Evolutionary conservation across 345 rosid genomes (phyloP), one percentile per base, ranked within the genome.

Genomic region (Moricandia moricandioides): DNA sequence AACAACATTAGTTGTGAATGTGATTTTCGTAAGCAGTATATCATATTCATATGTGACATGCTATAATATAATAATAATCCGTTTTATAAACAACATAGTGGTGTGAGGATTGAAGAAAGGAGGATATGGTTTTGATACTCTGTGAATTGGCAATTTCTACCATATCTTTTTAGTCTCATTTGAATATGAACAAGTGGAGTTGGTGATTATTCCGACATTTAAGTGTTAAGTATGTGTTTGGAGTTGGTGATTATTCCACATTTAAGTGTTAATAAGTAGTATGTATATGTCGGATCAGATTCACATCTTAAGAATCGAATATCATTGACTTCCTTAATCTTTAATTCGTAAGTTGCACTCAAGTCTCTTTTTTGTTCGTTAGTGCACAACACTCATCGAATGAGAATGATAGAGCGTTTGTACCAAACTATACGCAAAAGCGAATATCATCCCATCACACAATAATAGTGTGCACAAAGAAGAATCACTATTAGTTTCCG

Each of bases 111-210:
- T 83, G 63, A 83, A 74, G 70, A 67, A 83, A 65, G 79, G 71
- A 14, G 89, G 84, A 21, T n/a, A n/a, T 78, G 80, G 30, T 80
- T 82, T 69, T 86, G 88, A 71, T 70, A 74, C 80, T 82, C 88
- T 6, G 88, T 62, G 33, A 82, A 35, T 35, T 8, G 40, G 8
- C 40, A 35, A 35, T 35, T 35, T 35, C 40, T 35, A 35, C 40
- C 40, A 35, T 35, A 8, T 35, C 1, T 35, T 35, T 35, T 35
- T 35, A 35, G 40, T 35, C 40, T 35, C 40, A 35, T 35, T 10
- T 35, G 8, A 3, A 1, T 6, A 49, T 8, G 10, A 55, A 47
- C 17, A 67, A 68, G 66, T 51, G 74, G 79, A 76, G 74, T 69
- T 76, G 79, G 58, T 54, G 52, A 69, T 52, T 76, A 62, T 76